These are phyloP conservation scores for Juncus effusus DNA, from an alignment of 176 grass and related monocot species.

Conservation along the genomic window DNA sequence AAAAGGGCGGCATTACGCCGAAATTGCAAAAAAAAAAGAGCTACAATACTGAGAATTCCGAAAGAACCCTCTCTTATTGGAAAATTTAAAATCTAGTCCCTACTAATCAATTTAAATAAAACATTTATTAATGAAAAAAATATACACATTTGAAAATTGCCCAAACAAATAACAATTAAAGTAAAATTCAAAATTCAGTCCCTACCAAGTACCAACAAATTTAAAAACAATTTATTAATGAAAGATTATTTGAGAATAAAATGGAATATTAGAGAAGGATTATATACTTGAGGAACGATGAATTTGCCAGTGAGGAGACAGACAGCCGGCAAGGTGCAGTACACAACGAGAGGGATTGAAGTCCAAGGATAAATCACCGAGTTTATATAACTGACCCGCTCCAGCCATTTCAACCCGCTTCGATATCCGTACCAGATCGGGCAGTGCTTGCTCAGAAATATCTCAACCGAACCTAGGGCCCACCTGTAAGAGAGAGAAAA, in stretches of 20 bases:
- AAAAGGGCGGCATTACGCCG: too few relatives aligned
- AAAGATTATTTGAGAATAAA: constrained; percentile 10
- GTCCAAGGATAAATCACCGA: constrained; percentile 53
- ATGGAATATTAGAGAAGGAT: not conserved
- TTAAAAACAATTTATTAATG: not conserved
- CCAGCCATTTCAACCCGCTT: constrained; percentile 45
- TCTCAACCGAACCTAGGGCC: constrained; percentile 52
- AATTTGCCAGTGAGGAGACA: constrained; percentile 50
- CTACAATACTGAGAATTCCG: too few relatives aligned
- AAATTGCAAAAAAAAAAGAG: too few relatives aligned
- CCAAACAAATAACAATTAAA: too few relatives aligned
- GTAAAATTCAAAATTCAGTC: too few relatives aligned
- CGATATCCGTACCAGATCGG: constrained; percentile 53
- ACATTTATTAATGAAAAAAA: too few relatives aligned
- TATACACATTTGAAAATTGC: too few relatives aligned
- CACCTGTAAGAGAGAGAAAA: constrained; percentile 10
- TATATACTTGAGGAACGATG: constrained; percentile 44
- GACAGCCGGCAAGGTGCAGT: constrained; percentile 46
- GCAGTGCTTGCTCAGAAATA: constrained; percentile 59
- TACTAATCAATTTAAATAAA: too few relatives aligned
- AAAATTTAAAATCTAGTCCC: too few relatives aligned
- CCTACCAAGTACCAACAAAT: not conserved
- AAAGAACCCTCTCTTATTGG: too few relatives aligned
- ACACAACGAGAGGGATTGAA: constrained; percentile 44
- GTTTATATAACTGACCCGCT: constrained; percentile 46